phyloP scores from a whole-genome alignment of 2,329 filamentous ascomycete genomes.

The Sporothrix curviconia region DNA sequence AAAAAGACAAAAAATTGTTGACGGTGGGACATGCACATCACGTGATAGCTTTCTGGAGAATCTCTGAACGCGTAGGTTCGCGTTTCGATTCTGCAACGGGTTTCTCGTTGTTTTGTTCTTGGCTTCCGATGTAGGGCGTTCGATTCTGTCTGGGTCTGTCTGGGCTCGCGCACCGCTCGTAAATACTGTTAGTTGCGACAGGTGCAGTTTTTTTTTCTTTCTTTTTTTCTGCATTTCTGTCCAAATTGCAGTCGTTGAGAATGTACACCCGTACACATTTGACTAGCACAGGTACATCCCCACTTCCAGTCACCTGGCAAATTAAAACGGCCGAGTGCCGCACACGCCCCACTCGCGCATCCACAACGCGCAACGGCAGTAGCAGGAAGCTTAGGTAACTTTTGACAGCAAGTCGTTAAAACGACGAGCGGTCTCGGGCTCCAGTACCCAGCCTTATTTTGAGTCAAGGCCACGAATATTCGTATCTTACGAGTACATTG shows the following conservation, averaged over 20 bases:
- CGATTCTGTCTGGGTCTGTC: no score
- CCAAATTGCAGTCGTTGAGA: not conserved
- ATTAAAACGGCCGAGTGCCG: slow-evolving; percentile 3
- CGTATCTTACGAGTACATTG: no score
- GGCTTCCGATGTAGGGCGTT: not conserved
- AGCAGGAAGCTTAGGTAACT: no score
- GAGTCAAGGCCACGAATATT: no score
- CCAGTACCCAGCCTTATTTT: no score
- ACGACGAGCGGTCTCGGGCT: no score
- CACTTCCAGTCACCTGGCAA: slow-evolving; percentile 2
- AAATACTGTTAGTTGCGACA: not conserved
- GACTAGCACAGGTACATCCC: not conserved
- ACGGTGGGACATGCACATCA: not conserved
- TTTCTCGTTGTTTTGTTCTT: no score
- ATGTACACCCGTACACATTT: not conserved
- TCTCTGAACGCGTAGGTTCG: no score
- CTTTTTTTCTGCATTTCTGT: slow-evolving; percentile 4
- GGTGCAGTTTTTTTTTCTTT: not conserved
- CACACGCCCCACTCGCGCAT: slow-evolving; percentile 2
- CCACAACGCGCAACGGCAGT: not conserved
- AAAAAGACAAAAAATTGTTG: not conserved
- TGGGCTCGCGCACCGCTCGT: not conserved
- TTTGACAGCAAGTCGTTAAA: no score
- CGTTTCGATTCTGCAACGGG: not conserved
- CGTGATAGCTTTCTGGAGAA: not conserved